Evolutionary conservation across 495 filamentous ascomycete genomes (phyloP).

Genomic region (Jackrogersella minutella): DNA sequence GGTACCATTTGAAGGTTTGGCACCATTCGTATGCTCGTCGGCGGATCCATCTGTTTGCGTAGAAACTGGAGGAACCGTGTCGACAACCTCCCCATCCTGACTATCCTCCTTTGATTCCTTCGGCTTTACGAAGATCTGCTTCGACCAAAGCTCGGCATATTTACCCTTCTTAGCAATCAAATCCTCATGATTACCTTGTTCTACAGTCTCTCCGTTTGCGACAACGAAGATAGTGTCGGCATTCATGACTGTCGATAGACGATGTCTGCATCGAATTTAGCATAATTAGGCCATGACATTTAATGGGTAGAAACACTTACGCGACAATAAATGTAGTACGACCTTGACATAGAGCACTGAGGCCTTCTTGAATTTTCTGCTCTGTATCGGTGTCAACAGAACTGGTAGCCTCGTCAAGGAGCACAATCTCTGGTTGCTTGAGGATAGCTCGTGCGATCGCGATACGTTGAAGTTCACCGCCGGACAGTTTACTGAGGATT

Average conservation of each 20-base stretch:
- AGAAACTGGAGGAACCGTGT: conserved; percentile 15
- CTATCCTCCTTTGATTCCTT: conserved; percentile 50
- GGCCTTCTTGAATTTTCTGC: conserved; percentile 72
- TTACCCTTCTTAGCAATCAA: conserved; percentile 63
- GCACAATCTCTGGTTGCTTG: conserved; percentile 62
- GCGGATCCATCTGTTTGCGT: conserved; percentile 42
- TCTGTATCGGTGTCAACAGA: conserved; percentile 74
- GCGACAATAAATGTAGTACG: conserved; percentile 71
- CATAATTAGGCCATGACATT: neutral
- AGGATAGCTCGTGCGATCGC: conserved; percentile 73
- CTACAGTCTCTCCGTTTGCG: conserved; percentile 68
- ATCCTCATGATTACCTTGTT: conserved; percentile 70
- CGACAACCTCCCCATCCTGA: conserved; percentile 22
- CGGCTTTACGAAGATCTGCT: conserved; percentile 63
- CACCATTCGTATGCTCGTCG: conserved; percentile 42
- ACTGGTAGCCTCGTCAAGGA: conserved; percentile 66
- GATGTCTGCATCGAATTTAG: conserved; percentile 56
- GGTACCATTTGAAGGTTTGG: conserved; percentile 40
- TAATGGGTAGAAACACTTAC: conserved; percentile 49
- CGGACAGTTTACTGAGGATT: conserved; percentile 65
- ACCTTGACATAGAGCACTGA: conserved; percentile 62
- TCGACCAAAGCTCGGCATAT: conserved; percentile 70
- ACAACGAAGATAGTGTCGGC: conserved; percentile 74
- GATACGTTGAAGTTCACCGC: conserved; percentile 78
- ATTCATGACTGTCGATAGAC: conserved; percentile 74